phyloP scores from a whole-genome alignment of 441 rosid species.

The Viola pubescens region DNA sequence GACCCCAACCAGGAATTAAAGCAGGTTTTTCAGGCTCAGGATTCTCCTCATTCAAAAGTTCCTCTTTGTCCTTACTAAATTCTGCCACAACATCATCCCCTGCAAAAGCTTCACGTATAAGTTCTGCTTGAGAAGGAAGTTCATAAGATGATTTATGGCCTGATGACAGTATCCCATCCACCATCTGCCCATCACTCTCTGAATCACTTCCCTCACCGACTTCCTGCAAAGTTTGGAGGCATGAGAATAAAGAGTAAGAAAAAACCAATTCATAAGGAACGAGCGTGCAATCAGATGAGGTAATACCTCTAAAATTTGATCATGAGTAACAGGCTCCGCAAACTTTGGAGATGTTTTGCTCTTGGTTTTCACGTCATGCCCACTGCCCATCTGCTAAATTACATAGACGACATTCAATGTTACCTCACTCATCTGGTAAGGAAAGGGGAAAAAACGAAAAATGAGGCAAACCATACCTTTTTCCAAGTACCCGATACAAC shows the following conservation, averaged over 20 bases:
- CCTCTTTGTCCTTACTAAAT: constrained; percentile 63
- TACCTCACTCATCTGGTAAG: constrained; percentile 1
- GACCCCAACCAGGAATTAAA: constrained; percentile 87
- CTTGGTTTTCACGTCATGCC: constrained; percentile 25
- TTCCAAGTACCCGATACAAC: constrained; percentile 66
- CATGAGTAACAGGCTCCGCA: constrained; percentile 19
- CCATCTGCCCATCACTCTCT: constrained; percentile 66
- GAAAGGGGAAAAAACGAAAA: constrained; percentile 1
- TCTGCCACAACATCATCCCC: constrained; percentile 85
- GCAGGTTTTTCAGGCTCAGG: constrained; percentile 81
- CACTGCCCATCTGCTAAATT: constrained; percentile 43
- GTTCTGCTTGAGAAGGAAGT: constrained; percentile 90
- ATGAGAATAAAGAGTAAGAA: constrained; percentile 8
- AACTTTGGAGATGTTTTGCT: constrained; percentile 28
- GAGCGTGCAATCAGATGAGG: constrained; percentile 6
- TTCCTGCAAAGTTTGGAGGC: constrained; percentile 29
- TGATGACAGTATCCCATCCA: constrained; percentile 65
- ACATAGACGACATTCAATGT: constrained; percentile 9
- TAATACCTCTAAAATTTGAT: constrained; percentile 40
- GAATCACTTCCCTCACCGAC: constrained; percentile 47
- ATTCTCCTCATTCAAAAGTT: constrained; percentile 56
- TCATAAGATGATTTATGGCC: constrained; percentile 40
- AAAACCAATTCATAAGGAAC: constrained; percentile 1
- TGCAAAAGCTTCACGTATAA: constrained; percentile 76
- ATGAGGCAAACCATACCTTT: constrained; percentile 42